Percentiles rank a stretch among this genome's conserved stretches.
Evolutionary conservation across 1,284 basidiomycete species (phyloP).

Genomic region (Pulveroboletus sp.): DNA sequence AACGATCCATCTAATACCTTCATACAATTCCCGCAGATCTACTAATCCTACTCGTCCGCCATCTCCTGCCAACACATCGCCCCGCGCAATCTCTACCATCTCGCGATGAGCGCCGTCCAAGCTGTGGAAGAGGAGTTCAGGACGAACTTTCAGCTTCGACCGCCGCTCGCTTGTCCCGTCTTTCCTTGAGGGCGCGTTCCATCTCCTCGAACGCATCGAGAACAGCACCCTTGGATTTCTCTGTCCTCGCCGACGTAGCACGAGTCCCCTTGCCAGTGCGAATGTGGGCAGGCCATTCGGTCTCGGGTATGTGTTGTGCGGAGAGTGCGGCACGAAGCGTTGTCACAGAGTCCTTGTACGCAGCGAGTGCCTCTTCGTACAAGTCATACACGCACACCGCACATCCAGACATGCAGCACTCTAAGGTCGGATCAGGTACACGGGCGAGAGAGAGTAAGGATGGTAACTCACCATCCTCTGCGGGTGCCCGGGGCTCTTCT

Average conservation of each 20-base stretch:
- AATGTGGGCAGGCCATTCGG: conserved; percentile 65
- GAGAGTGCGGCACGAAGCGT: conserved; percentile 54
- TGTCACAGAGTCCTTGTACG: conserved; percentile 59
- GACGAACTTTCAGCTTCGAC: conserved; percentile 43
- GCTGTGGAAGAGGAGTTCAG: conserved; percentile 17
- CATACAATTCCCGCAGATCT: conserved; percentile 22
- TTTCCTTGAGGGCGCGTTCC: conserved; percentile 55
- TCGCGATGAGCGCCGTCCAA: conserved; percentile 11
- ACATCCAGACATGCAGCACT: conserved; percentile 93
- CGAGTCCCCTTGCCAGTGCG: conserved; percentile 11
- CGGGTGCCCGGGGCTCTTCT: conserved; percentile 57
- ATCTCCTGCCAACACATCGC: conserved; percentile 21
- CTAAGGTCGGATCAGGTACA: conserved; percentile 39
- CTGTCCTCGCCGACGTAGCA: conserved; percentile 5
- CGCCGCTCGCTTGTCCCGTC: conserved; percentile 34
- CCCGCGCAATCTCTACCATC: conserved; percentile 22
- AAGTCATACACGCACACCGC: conserved; percentile 87
- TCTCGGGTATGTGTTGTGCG: conserved; percentile 50
- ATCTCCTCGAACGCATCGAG: conserved; percentile 67
- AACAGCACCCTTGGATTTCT: conserved; percentile 39
- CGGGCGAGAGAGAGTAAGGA: background rate
- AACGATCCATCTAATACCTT: conserved; percentile 27
- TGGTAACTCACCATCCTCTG: conserved; percentile 51
- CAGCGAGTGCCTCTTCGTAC: conserved; percentile 75
- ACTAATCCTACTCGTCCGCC: conserved; percentile 1